Base-by-base conservation (phyloP, 2,329 filamentous ascomycete genomes). In the Beauveria rudraprayagi region DNA sequence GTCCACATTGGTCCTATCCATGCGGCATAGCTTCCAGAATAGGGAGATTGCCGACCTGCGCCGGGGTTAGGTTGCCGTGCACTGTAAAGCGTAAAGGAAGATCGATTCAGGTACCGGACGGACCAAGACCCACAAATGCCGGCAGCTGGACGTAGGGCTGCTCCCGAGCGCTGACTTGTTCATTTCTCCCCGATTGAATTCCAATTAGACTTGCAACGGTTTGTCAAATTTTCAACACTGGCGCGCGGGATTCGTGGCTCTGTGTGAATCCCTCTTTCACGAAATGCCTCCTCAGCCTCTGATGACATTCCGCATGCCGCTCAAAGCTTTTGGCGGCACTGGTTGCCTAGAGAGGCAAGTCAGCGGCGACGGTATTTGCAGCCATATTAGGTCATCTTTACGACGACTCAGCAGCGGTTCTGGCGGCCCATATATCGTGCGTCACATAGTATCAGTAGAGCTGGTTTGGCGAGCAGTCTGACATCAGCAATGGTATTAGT, bases 311-410 rank as follows among this genome's bases (percentile, higher is more conserved):
- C 14, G 17, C 10, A 37, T 48, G 48, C n/a, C 43, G 44, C 55
- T 37, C 19, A 53, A 26, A 24, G 56, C n/a, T 19, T 19, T 59
- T 24, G 24, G 50, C 50, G 57, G 57, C n/a, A 26, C 14, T n/a
- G n/a, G 40, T 53, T 60, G 17, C 57, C 57, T 7, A 47, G 28
- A 53, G 41, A 46, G 57, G 57, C 57, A 60, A 60, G 57, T 60
- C 57, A 54, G 57, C 50, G 19, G 57, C 41, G 41, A 24, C 47
- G 57, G 57, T 46, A 46, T 53, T 53, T 47, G 14, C 26, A 26
- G 8, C 57, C 57, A 19, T 19, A 60, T 60, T 54, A 53, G 57
- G 57, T 48, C 50, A 60, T 60, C 37, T 46, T 54, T 28, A 46
- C 57, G 50, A 60, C 28, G 41, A 54, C 28, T 47, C 57, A 26